These are phyloP conservation scores for Saccharum hybrid DNA, from an alignment of 202 grass and related monocot species.

Conservation along the genomic window DNA sequence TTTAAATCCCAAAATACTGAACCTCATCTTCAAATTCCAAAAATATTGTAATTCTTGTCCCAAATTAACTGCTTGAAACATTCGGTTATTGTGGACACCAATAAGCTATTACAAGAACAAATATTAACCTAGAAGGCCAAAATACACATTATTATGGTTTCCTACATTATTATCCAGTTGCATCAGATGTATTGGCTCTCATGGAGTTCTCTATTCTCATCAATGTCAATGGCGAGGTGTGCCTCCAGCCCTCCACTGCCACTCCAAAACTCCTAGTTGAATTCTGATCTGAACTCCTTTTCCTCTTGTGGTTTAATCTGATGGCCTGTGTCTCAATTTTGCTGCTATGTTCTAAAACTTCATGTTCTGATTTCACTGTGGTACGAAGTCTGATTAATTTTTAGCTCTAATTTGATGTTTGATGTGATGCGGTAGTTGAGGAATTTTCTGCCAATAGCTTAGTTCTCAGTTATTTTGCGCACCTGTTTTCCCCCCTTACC, in stretches of 20 bases:
- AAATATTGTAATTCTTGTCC: background rate
- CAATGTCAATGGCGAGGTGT: no score
- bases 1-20: slow-evolving; percentile 2
- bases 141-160: background rate
- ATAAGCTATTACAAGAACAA: slow-evolving; percentile 22
- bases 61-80: background rate
- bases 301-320: background rate
- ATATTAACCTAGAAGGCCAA: background rate
- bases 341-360: background rate
- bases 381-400: background rate
- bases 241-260: background rate
- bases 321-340: background rate
- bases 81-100: background rate
- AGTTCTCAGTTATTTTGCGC: no score
- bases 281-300: background rate
- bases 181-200: background rate
- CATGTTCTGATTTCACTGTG: background rate
- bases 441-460: background rate
- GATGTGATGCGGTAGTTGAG: background rate
- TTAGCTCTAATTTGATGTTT: background rate
- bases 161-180: background rate
- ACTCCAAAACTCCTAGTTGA: background rate
- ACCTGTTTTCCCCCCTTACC: background rate
- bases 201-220: background rate
- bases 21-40: background rate